These are phyloP conservation scores for Podospora pseudoanserina DNA, from an alignment of 495 filamentous ascomycete species.

Conservation along the genomic window DNA sequence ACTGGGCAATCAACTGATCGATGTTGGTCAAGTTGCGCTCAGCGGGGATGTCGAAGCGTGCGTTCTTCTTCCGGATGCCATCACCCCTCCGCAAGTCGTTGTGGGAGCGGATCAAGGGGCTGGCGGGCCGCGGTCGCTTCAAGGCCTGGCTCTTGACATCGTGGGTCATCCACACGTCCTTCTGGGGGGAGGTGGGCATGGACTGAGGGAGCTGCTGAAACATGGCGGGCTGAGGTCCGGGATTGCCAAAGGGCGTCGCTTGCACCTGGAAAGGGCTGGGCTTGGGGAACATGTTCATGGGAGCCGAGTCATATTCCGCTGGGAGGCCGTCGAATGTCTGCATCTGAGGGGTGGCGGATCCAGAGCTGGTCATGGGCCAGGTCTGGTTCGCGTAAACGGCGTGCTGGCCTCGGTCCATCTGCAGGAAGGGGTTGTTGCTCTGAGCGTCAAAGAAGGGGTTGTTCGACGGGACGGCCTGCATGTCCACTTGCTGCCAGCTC, in stretches of 20 bases:
- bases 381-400: conserved; percentile 44
- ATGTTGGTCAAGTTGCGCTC: conserved; percentile 94
- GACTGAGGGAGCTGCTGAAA: conserved; percentile 47
- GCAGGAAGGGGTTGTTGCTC: conserved; percentile 57
- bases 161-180: conserved; percentile 51
- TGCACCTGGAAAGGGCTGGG: conserved; percentile 38
- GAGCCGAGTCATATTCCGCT: conserved; percentile 51
- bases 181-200: conserved; percentile 51
- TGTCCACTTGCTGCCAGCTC: conserved; percentile 64
- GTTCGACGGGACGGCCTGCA: conserved; percentile 53
- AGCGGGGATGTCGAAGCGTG: conserved; percentile 93
- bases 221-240: conserved; percentile 45
- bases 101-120: conserved; percentile 72
- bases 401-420: conserved; percentile 52
- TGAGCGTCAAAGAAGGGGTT: conserved; percentile 60
- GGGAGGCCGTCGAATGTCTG: conserved; percentile 63
- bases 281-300: conserved; percentile 48
- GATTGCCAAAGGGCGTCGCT: conserved; percentile 52
- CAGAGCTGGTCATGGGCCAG: conserved; percentile 60
- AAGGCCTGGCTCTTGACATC: conserved; percentile 59
- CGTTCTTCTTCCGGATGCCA: conserved; percentile 99
- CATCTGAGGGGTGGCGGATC: conserved; percentile 43
- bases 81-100: conserved; percentile 79
- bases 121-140: conserved; percentile 66
- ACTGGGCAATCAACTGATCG: conserved; percentile 84